Evolutionary conservation across 495 filamentous ascomycete species (phyloP).

Genomic region (Lasiosphaeris hirsuta): DNA sequence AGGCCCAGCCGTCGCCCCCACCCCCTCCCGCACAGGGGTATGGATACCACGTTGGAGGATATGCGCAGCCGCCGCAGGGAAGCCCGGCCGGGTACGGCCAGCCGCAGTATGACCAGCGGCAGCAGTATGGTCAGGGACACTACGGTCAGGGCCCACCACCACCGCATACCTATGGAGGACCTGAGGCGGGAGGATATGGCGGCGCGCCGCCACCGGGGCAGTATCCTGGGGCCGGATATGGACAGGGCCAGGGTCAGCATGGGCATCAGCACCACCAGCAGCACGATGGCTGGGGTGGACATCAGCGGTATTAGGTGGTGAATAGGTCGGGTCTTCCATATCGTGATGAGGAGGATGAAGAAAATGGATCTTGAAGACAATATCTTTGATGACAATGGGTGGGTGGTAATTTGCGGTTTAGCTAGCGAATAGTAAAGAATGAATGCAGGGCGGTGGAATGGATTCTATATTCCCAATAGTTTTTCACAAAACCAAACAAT

Average conservation of each 20-base stretch:
- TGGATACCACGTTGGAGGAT: not conserved
- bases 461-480: no score
- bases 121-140: not conserved
- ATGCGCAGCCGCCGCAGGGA: not conserved
- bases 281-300: constrained; percentile 11
- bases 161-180: not conserved
- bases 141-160: not conserved
- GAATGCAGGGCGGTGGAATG: no score
- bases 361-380: no score
- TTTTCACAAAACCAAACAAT: no score
- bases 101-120: not conserved
- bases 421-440: no score
- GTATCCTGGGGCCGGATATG: not conserved
- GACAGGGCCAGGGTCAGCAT: not conserved
- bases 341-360: no score
- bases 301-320: constrained; percentile 16
- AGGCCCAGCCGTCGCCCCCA: no score
- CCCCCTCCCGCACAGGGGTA: not conserved
- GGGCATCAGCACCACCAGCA: constrained; percentile 10
- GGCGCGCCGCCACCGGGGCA: not conserved
- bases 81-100: not conserved
- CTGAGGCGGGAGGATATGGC: not conserved
- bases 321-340: no score
- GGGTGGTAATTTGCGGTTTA: no score
- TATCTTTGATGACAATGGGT: no score